Conservation (phyloP, 768 basidiomycete species). For the Suillus cothurnatus region DNA sequence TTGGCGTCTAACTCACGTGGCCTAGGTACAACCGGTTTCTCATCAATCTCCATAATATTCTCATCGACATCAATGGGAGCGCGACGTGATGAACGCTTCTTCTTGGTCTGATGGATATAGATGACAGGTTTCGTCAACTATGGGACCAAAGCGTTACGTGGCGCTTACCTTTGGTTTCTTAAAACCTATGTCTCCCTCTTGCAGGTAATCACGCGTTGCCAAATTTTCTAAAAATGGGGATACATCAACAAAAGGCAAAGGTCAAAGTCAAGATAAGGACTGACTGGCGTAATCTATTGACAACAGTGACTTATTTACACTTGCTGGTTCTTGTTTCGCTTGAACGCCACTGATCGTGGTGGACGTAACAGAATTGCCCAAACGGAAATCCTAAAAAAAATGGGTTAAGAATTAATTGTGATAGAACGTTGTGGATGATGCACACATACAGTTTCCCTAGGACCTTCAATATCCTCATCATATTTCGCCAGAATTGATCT, state of each 20-base stretch:
- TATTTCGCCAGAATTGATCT: constrained; percentile 88
- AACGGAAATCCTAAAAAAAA: constrained; percentile 72
- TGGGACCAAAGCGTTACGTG: not conserved
- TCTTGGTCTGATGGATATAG: constrained; percentile 73
- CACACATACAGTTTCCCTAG: constrained; percentile 61
- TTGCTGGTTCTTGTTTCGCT: constrained; percentile 51
- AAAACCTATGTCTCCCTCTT: constrained; percentile 92
- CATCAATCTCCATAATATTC: constrained; percentile 77
- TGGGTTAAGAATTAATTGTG: constrained; percentile 11
- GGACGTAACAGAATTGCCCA: constrained; percentile 63
- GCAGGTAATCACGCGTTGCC: constrained; percentile 82
- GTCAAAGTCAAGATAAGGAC: constrained; percentile 32
- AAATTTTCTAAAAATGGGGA: constrained; percentile 65
- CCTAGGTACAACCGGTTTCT: constrained; percentile 66
- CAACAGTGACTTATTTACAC: constrained; percentile 79
- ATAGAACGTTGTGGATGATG: constrained; percentile 3
- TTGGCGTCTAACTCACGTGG: constrained; percentile 79
- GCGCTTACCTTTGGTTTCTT: constrained; percentile 84
- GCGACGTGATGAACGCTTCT: constrained; percentile 80
- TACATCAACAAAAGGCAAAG: not conserved
- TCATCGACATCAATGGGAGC: constrained; percentile 42
- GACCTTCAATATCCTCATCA: constrained; percentile 84
- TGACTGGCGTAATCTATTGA: constrained; percentile 89
- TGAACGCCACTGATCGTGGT: constrained; percentile 38
- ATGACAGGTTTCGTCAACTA: constrained; percentile 6